Percentiles rank a stretch among this genome's conserved stretches.
These are phyloP conservation scores for Yarrowia divulgata DNA, from an alignment of 805 yeast genomes.

Conservation along the genomic window DNA sequence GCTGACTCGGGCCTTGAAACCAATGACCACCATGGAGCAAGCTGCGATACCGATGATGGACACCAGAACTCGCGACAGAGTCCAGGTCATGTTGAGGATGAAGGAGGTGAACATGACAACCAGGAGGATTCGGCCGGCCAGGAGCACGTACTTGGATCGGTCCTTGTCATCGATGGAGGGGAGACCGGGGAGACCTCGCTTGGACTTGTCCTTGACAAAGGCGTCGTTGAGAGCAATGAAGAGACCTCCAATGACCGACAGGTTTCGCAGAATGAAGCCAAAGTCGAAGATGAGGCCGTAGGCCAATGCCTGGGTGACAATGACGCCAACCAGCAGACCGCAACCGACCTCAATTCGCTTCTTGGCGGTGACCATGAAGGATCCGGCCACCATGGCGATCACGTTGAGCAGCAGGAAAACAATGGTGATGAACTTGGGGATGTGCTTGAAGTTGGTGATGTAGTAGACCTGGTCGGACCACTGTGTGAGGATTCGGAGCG, in stretches of 20 bases:
- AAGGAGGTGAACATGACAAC: slow-evolving; percentile 86
- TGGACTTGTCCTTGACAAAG: slow-evolving; percentile 75
- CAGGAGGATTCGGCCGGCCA: slow-evolving; percentile 87
- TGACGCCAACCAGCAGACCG: slow-evolving; percentile 69
- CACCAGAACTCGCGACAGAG: slow-evolving; percentile 65
- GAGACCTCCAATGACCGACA: slow-evolving; percentile 91
- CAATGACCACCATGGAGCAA: slow-evolving; percentile 82
- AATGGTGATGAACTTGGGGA: slow-evolving; percentile 79
- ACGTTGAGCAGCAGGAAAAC: slow-evolving; percentile 71
- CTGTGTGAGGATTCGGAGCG: slow-evolving; percentile 80
- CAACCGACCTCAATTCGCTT: slow-evolving; percentile 75
- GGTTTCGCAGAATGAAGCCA: slow-evolving; percentile 81
- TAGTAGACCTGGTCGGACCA: slow-evolving; percentile 92
- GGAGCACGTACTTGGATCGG: slow-evolving; percentile 76
- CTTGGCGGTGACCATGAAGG: slow-evolving; percentile 73
- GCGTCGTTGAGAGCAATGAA: slow-evolving; percentile 87
- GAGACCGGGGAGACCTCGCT: slow-evolving; percentile 72
- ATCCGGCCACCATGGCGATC: slow-evolving; percentile 72
- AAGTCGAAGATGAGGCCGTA: slow-evolving; percentile 87
- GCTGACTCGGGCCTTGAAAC: slow-evolving; percentile 89
- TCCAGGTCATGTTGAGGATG: slow-evolving; percentile 73
- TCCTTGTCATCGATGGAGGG: slow-evolving; percentile 75
- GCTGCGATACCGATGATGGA: slow-evolving; percentile 73
- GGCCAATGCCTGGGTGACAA: slow-evolving; percentile 81
- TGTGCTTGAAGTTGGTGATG: slow-evolving; percentile 77